These are phyloP conservation scores for Diutina siamensis DNA, from an alignment of 1,139 yeast genomes.

Conservation along the genomic window DNA sequence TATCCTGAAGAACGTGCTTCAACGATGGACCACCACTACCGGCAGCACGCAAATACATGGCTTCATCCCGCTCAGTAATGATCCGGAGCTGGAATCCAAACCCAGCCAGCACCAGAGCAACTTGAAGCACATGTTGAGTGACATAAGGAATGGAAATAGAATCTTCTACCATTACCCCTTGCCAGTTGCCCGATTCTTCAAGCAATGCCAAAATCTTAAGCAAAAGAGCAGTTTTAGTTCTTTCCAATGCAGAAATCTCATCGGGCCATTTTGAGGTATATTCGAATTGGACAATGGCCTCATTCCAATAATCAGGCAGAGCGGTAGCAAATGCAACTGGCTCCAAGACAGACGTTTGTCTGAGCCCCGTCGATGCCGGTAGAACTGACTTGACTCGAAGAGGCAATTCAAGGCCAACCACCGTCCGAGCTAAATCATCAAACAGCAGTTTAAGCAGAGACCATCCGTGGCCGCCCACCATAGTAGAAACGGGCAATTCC, in stretches of 20 bases:
- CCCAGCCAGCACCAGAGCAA: conserved; percentile 76
- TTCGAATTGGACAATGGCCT: conserved; percentile 77
- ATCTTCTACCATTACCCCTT: conserved; percentile 43
- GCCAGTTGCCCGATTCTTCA: conserved; percentile 25
- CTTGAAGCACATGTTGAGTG: conserved; percentile 43
- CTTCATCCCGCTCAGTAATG: conserved; percentile 72
- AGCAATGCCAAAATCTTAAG: conserved; percentile 57
- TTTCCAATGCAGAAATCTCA: conserved; percentile 73
- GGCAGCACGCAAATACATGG: conserved; percentile 58
- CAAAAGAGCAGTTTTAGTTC: conserved; percentile 82
- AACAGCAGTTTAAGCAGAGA: conserved; percentile 49
- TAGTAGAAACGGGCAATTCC: background rate
- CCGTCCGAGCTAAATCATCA: conserved; percentile 46
- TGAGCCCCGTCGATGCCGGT: conserved; percentile 61
- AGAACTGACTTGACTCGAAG: conserved; percentile 56
- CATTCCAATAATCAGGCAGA: conserved; percentile 73
- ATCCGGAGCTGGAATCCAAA: conserved; percentile 69
- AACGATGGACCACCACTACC: conserved; percentile 42
- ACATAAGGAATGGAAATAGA: conserved; percentile 52
- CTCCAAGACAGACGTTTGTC: conserved; percentile 62
- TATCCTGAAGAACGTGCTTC: conserved; percentile 46
- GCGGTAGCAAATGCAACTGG: conserved; percentile 78
- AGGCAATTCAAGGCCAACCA: conserved; percentile 53
- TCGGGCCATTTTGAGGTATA: conserved; percentile 93
- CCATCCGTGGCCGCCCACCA: background rate